Conservation (phyloP, 306 rosid species). For the Acacia melanoxylon region DNA sequence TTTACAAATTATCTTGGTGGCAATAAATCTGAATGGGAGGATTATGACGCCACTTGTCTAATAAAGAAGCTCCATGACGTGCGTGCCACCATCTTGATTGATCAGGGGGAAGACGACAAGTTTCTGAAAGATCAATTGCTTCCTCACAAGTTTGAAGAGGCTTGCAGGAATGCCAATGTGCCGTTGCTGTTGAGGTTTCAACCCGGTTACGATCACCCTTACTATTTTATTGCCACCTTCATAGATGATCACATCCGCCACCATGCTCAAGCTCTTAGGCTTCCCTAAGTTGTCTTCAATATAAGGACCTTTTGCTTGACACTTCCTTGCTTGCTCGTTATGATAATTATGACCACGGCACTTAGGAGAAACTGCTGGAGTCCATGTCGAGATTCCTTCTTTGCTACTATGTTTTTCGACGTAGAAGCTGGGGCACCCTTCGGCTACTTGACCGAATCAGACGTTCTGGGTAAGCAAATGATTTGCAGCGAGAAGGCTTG, state of each 20-base stretch:
- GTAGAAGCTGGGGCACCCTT: too few relatives aligned
- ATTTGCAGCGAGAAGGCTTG: too few relatives aligned
- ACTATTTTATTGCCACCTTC: slow-evolving; percentile 80
- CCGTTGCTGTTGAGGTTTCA: slow-evolving; percentile 72
- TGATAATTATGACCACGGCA: too few relatives aligned
- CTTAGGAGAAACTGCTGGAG: too few relatives aligned
- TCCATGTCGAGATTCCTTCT: too few relatives aligned
- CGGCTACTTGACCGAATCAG: too few relatives aligned
- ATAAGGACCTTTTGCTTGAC: slow-evolving; percentile 1
- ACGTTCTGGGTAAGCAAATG: too few relatives aligned
- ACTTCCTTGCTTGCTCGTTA: neutral
- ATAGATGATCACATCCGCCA: slow-evolving; percentile 88
- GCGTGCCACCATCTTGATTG: slow-evolving; percentile 75
- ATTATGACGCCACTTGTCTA: slow-evolving; percentile 79
- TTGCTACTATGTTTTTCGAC: too few relatives aligned
- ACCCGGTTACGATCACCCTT: slow-evolving; percentile 87
- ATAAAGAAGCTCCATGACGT: slow-evolving; percentile 53
- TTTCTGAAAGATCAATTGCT: slow-evolving; percentile 72
- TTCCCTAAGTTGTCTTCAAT: slow-evolving; percentile 42
- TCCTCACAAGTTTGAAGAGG: slow-evolving; percentile 82
- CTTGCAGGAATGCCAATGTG: slow-evolving; percentile 66
- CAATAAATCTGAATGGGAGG: slow-evolving; percentile 90
- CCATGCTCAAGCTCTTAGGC: slow-evolving; percentile 89
- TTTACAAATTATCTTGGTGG: slow-evolving; percentile 84
- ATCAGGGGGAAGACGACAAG: slow-evolving; percentile 93